These are phyloP conservation scores for Melaleuca alternifolia DNA, from an alignment of 345 rosid species.

Conservation along the genomic window DNA sequence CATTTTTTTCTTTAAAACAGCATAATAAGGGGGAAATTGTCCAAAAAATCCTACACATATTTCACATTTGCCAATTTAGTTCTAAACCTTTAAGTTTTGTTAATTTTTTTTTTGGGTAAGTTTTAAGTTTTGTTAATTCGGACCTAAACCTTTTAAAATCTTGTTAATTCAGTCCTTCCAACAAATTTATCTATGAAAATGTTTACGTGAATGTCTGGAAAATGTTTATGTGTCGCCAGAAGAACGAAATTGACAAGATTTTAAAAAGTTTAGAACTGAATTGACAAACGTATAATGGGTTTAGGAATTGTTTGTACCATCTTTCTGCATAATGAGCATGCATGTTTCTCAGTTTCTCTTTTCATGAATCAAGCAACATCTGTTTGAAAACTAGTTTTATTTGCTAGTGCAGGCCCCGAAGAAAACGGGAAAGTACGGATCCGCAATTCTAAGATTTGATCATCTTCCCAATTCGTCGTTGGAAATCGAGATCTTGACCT, in stretches of 20 bases:
- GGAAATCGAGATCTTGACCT: not conserved
- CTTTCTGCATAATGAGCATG: not conserved
- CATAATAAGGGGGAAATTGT: no score
- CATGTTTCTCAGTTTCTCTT: not conserved
- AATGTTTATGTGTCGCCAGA: no score
- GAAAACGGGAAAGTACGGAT: not conserved
- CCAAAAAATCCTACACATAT: no score
- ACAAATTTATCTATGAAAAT: no score
- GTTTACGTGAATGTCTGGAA: no score
- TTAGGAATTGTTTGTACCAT: not conserved
- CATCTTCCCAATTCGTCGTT: not conserved
- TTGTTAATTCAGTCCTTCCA: no score
- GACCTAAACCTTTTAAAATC: no score
- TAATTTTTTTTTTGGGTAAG: no score
- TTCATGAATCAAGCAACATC: not conserved
- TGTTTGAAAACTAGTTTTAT: not conserved
- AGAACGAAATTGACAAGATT: not conserved
- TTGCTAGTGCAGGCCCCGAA: not conserved
- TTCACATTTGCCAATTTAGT: no score
- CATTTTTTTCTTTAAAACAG: no score
- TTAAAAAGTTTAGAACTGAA: not conserved
- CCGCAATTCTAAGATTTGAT: not conserved
- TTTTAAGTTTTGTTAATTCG: no score
- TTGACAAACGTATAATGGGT: accelerated
- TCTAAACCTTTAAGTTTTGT: no score